Evolutionary conservation across 345 rosid species (phyloP), one percentile per base, ranked within the genome.

Genomic region (Gossypium sturtianum): DNA sequence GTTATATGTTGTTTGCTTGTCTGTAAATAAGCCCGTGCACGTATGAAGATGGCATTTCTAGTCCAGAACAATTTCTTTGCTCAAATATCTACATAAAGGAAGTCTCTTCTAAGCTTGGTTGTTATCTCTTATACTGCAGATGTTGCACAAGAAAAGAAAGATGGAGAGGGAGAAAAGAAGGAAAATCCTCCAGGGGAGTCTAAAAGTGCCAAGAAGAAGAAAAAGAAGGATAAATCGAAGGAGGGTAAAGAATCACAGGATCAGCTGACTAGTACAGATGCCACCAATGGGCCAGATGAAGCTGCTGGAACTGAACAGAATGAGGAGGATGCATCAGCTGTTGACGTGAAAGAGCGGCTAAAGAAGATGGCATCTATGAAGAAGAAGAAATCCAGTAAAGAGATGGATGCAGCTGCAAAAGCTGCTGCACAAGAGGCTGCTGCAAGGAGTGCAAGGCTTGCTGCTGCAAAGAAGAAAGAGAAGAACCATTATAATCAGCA

Each of bases 401-500:
- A 34, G 7, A 34, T 83, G 79, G 93, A 85, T 62, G 85, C 84
- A 65, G 93, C 89, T 76, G 90, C 90, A 4, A 78, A 74, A 80
- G 90, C 89, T 62, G 93, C 93, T 10, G 85, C 93, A 23, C 80
- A 76, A 34, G 93, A 89, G 80, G 93, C 93, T 56, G 93, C 93
- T 38, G 90, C 93, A 25, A 82, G 93, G 84, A 83, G 73, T 54
- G 93, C 93, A 49, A 87, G 56, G 83, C 89, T 89, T 19, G 93
- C 90, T 9, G 89, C 93, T 3, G 87, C 90, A 20, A 89, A 89
- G 88, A 89, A 89, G 75, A 89, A 89, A 65, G 93, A 89, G 83
- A 89, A 87, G 85, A 87, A 81, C 68, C 93, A 89, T 75, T 89
- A 89, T 83, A 89, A 89, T 71, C 93, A 89, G 84, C 93, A 89